Base-by-base conservation (phyloP, 345 rosid species). In the Schrenkiella parvula region DNA sequence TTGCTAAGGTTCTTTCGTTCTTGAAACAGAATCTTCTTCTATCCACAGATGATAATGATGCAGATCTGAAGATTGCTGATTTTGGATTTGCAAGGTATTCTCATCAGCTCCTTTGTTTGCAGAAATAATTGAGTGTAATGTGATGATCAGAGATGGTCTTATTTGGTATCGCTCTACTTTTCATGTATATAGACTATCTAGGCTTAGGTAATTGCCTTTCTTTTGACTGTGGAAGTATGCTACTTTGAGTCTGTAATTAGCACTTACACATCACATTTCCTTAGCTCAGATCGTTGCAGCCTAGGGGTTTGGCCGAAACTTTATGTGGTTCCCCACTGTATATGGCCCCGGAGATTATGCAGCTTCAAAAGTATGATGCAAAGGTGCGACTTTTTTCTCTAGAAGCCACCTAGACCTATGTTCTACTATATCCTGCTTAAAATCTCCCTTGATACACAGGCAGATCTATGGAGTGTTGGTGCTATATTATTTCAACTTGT, bases 331-430 rank as follows among this genome's bases (percentile, higher is more conserved):
- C 99, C 39, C 99, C 99, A 14, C 92, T 95, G 70, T 95, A 95
- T 82, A 95, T 95, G 99, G 99, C 99, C 70, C 98, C 99, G 5
- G 99, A 95, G 86, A 95, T 95, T 80, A 95, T 95, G 99, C 99
- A 89, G 76, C 87, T 86, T 81, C 97, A 90, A 78, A 95, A 95
- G 82, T 95, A 95, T 76, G 99, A 95, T 64, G 98, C 97, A 14
- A 95, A 95, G 97, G 99, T 95, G 79, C 71, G 68, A 75, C 68
- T 52, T 32, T 38, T 56, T 38, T 28, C 42, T 67, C 17, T 32
- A 72, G 52, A 71, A 48, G 13, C 47, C 41, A 61, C 7, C 7
- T 53, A 69, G 41, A 51, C 29, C 68, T 31, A 39, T 34, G 35
- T 64, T 75, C 23, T 73, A 58, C 59, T 17, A 64, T 61, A 48